phyloP scores from a whole-genome alignment of 257 asterid genomes.

The Nicotiana noctiflora region DNA sequence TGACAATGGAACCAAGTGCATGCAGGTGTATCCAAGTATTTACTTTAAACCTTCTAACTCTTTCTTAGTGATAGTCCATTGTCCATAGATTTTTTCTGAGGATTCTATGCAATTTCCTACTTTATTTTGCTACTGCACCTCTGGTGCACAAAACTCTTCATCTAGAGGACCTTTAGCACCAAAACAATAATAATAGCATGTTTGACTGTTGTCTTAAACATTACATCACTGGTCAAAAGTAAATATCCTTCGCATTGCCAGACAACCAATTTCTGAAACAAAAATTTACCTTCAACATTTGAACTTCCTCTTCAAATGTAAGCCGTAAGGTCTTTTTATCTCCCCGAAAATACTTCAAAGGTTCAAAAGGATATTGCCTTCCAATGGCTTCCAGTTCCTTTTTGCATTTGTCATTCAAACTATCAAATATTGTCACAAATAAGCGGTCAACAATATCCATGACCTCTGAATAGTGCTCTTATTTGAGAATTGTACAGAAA shows the following conservation, averaged over 20 bases:
- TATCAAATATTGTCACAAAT: conserved; percentile 69
- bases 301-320: conserved; percentile 81
- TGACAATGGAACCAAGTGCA: background rate
- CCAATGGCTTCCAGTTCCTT: conserved; percentile 73
- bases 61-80: background rate
- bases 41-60: background rate
- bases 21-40: background rate
- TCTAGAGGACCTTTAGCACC: background rate
- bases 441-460: conserved; percentile 77
- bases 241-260: background rate
- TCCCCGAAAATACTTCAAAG: conserved; percentile 54
- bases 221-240: background rate
- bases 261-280: background rate
- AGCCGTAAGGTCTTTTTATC: conserved; percentile 51
- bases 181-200: background rate
- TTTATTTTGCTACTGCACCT: background rate
- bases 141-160: background rate
- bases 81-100: background rate
- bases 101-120: background rate
- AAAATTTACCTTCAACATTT: conserved; percentile 61
- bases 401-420: conserved; percentile 50
- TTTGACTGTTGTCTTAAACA: background rate
- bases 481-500: background rate
- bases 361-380: conserved; percentile 75
- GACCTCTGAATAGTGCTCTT: too few species aligned